phyloP scores from a whole-genome alignment of 306 rosid genomes.

The Rosa multiflora region DNA sequence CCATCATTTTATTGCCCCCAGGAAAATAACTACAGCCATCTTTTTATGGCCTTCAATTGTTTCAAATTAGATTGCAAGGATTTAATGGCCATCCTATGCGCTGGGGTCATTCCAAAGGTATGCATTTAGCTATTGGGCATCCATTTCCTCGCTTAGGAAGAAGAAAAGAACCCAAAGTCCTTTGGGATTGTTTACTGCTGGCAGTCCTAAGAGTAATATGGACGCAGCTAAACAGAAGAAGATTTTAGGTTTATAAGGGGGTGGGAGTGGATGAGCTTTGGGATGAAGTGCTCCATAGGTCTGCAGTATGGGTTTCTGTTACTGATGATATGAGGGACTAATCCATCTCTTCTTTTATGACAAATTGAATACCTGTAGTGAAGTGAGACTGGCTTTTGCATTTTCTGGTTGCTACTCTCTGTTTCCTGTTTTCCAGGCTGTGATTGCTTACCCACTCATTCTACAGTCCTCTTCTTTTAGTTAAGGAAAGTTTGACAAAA shows the following conservation, averaged over 20 bases:
- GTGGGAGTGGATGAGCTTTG: not conserved
- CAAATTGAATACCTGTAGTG: not conserved
- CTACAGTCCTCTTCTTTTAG: not conserved
- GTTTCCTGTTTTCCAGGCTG: not conserved
- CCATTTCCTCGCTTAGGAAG: too few species aligned
- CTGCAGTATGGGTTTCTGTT: not conserved
- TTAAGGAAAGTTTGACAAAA: not conserved
- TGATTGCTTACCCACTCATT: not conserved
- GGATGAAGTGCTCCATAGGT: not conserved
- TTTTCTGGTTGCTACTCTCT: not conserved
- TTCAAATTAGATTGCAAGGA: not conserved
- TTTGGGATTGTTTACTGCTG: not conserved
- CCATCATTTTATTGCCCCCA: conserved; percentile 2
- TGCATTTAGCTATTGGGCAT: not conserved
- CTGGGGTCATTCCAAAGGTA: not conserved
- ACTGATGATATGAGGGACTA: not conserved
- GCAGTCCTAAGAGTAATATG: not conserved
- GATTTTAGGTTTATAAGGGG: not conserved
- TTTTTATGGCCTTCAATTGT: not conserved
- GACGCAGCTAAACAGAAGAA: too few species aligned
- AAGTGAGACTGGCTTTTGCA: conserved; percentile 2
- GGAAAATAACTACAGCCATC: not conserved
- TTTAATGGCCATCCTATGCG: not conserved
- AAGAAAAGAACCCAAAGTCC: not conserved
- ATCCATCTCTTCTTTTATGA: not conserved